phyloP scores from a whole-genome alignment of 768 basidiomycete genomes.

The Mycena galopus region DNA sequence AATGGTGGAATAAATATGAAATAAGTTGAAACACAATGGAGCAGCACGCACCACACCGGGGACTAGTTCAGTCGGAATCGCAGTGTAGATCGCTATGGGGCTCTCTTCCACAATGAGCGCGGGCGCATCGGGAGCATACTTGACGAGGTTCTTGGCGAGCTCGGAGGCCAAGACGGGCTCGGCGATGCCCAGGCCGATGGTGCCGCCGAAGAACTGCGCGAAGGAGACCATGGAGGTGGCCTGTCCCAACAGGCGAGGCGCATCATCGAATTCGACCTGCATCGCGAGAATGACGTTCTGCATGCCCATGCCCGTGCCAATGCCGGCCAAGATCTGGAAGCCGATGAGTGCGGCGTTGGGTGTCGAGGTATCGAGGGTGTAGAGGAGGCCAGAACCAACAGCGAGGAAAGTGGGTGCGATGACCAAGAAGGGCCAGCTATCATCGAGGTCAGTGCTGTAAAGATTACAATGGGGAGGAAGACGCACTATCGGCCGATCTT shows the following conservation, averaged over 20 bases:
- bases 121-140: slow-evolving; percentile 32
- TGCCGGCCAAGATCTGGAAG: neutral
- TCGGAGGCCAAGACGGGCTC: slow-evolving; percentile 31
- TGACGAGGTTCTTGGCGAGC: slow-evolving; percentile 21
- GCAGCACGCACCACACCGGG: slow-evolving; percentile 2
- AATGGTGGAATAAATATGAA: too few species aligned
- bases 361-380: neutral
- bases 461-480: neutral
- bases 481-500: neutral
- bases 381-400: neutral
- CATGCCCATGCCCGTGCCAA: neutral
- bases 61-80: neutral
- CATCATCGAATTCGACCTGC: slow-evolving; percentile 27
- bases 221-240: slow-evolving; percentile 34
- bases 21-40: too few species aligned
- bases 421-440: neutral
- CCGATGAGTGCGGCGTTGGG: neutral
- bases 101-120: neutral
- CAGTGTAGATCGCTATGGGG: neutral
- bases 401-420: neutral
- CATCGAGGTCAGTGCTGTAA: neutral
- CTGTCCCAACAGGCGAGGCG: slow-evolving; percentile 12
- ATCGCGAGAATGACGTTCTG: neutral
- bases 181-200: slow-evolving; percentile 24
- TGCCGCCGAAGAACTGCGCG: slow-evolving; percentile 31